These are phyloP conservation scores for Pyrenula aspistea DNA, from an alignment of 495 filamentous ascomycete species.

Conservation along the genomic window DNA sequence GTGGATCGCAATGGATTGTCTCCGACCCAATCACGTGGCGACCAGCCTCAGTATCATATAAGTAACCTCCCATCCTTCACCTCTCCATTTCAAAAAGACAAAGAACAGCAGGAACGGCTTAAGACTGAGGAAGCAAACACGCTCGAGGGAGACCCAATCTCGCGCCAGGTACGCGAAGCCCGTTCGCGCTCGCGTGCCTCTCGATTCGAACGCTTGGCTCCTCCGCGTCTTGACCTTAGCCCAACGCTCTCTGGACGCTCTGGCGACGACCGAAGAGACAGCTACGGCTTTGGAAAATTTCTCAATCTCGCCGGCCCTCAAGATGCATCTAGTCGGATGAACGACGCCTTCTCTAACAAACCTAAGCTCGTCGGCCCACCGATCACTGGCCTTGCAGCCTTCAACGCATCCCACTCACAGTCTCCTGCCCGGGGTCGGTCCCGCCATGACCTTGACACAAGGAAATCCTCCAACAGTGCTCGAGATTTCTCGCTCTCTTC, in stretches of 20 bases:
- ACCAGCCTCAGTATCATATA: slow-evolving; percentile 18
- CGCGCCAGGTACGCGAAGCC: not conserved
- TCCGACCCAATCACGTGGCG: not conserved
- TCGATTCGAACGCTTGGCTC: slow-evolving; percentile 43
- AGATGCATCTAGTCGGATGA: not conserved
- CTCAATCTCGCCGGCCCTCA: not conserved
- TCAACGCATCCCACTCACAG: slow-evolving; percentile 23
- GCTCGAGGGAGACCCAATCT: not conserved
- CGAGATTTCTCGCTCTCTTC: not conserved
- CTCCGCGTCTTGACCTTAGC: slow-evolving; percentile 50
- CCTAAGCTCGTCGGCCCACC: slow-evolving; percentile 21
- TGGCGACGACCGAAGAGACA: slow-evolving; percentile 10
- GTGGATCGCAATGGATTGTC: not conserved
- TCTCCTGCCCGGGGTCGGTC: slow-evolving; percentile 1
- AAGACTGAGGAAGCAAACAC: not conserved
- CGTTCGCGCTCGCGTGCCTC: slow-evolving; percentile 16
- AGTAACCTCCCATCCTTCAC: slow-evolving; percentile 39
- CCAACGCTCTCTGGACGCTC: slow-evolving; percentile 25
- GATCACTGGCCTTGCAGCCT: slow-evolving; percentile 33
- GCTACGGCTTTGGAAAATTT: slow-evolving; percentile 7
- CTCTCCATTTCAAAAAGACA: slow-evolving; percentile 30
- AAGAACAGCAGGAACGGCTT: slow-evolving; percentile 2
- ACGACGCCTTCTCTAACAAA: not conserved
- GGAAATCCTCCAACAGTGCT: not conserved
- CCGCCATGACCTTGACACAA: not conserved